phyloP scores from a whole-genome alignment of 805 yeast genomes.

The Cyberlindnera mycetangii region DNA sequence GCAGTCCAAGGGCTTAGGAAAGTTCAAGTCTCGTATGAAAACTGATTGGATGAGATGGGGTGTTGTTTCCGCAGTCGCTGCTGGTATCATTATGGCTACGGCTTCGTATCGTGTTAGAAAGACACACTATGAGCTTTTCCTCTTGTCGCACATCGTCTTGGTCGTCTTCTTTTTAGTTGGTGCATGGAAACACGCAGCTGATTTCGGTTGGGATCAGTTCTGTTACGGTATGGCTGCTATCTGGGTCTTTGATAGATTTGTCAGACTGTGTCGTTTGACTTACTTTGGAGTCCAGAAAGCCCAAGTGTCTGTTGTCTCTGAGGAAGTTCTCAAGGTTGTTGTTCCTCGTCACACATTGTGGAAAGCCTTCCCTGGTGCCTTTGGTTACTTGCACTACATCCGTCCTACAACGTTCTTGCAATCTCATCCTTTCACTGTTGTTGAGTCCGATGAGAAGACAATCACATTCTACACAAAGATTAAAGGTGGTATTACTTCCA shows the following conservation, averaged over 20 bases:
- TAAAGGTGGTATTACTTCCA: constrained; percentile 49
- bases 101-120: constrained; percentile 46
- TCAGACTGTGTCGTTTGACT: constrained; percentile 33
- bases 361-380: constrained; percentile 55
- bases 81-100: constrained; percentile 12
- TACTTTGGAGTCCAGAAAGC: constrained; percentile 27
- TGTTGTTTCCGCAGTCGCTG: constrained; percentile 15
- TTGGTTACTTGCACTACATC: constrained; percentile 55
- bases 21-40: constrained; percentile 10
- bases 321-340: constrained; percentile 43
- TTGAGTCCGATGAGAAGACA: constrained; percentile 38
- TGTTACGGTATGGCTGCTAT: constrained; percentile 33
- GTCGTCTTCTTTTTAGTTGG: constrained; percentile 51
- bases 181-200: constrained; percentile 55
- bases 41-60: constrained; percentile 24
- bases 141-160: constrained; percentile 51
- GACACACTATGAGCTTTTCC: constrained; percentile 56
- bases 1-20: constrained; percentile 20
- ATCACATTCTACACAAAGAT: constrained; percentile 47
- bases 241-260: constrained; percentile 51
- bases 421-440: constrained; percentile 70
- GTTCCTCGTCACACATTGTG: constrained; percentile 42
- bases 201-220: constrained; percentile 49
- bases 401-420: constrained; percentile 56
- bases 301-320: constrained; percentile 29